Evolutionary conservation across 257 asterid genomes (phyloP).

Genomic region (Solanum habrochaites): DNA sequence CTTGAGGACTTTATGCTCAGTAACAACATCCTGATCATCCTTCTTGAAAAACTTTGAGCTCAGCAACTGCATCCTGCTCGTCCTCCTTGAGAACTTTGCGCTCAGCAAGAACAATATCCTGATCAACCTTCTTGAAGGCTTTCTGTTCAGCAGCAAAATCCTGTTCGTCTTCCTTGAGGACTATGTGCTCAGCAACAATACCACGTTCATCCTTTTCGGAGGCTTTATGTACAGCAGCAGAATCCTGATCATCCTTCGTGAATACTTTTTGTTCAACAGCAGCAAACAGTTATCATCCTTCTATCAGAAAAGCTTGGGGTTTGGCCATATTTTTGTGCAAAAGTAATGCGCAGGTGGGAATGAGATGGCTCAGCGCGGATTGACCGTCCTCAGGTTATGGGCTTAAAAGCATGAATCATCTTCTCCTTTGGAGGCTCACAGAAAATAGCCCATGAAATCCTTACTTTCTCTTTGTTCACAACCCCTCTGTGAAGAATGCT

Average conservation of each 20-base stretch:
- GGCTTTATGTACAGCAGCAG: conserved; percentile 29
- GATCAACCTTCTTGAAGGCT: not conserved
- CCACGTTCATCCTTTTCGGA: conserved; percentile 35
- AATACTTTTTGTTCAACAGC: conserved; percentile 40
- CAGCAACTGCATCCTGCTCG: not conserved
- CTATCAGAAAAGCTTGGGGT: conserved; percentile 64
- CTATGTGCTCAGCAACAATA: conserved; percentile 21
- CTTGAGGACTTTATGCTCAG: not conserved
- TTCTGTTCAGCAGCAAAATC: not conserved
- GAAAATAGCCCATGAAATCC: conserved; percentile 88
- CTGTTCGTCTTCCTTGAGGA: conserved; percentile 20
- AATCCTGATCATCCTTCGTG: conserved; percentile 25
- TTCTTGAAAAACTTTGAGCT: not conserved
- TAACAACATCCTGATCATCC: not conserved
- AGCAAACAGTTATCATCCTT: conserved; percentile 16
- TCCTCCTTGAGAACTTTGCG: not conserved
- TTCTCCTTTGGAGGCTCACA: conserved; percentile 85
- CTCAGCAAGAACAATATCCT: not conserved
- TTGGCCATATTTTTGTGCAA: conserved; percentile 70
- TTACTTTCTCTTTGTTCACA: conserved; percentile 68
- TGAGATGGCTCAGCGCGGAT: conserved; percentile 50
- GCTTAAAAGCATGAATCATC: conserved; percentile 49
- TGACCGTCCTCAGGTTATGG: conserved; percentile 59
- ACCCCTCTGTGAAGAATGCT: conserved; percentile 77
- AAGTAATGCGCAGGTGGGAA: conserved; percentile 68